Evolutionary conservation across 2,329 filamentous ascomycete genomes (phyloP), one percentile per base, ranked within the genome.

Genomic region (Reticulascus tulasneorum): DNA sequence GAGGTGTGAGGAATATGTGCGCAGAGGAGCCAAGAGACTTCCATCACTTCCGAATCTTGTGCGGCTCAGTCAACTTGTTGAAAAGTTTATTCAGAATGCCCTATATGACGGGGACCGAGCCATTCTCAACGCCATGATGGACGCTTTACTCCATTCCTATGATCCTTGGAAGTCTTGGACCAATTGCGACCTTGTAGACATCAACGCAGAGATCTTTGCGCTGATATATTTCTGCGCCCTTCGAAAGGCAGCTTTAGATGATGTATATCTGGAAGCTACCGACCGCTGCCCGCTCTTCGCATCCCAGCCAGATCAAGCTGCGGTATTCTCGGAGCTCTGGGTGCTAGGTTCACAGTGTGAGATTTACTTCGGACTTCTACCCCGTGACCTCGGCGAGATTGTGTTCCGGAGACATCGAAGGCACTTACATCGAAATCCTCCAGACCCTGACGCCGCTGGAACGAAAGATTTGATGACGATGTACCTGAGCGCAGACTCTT

Each of bases 261-360:
- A 82, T 40, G 73, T 82, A 1, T 82, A 80, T 47, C 60, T 76
- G 10, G 77, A 82, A 51, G 73, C 79, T 2, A 77, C 73, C 0
- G 77, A 82, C n/a, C 64, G 76, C 7, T 80, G 79, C 47, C 77
- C 76, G 1, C 59, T 80, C 9, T 78, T 79, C 53, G 74, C 79
- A 35, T 65, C 71, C 15, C 77, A 79, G 37, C 63, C 75, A 2
- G 78, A 82, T 38, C 78, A 82, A 52, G 77, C 77, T 11, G 77
- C 76, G 21, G 75, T 75, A 7, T 82, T 82, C 47, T 71, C 77
- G 1, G 78, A 82, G 50, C 69, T 79, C 0, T 82, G 79, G 55
- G 77, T 76, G 1, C 60, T 81, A 2, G 78, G 78, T 2, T 81
- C 77, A 4, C 72, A 77, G 35, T 82, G 78, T 48, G 75, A 80